phyloP scores from a whole-genome alignment of 768 basidiomycete species.

The Termitomyces eurrhizus region DNA sequence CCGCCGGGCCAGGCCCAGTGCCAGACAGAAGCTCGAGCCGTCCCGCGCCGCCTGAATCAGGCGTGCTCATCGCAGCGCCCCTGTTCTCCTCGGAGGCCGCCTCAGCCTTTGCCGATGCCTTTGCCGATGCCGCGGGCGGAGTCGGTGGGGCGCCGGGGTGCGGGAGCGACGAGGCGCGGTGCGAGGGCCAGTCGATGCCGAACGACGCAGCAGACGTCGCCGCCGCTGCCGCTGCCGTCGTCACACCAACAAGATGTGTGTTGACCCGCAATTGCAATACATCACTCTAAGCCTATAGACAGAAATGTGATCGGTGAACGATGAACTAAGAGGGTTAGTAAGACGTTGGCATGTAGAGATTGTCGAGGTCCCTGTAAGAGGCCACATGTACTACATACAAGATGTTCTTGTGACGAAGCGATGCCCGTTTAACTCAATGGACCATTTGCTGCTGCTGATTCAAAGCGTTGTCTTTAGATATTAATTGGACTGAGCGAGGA shows the following conservation, averaged over 20 bases:
- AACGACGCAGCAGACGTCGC: conserved; percentile 12
- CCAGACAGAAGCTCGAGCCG: conserved; percentile 13
- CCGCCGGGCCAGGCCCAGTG: background rate
- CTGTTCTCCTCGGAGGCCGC: background rate
- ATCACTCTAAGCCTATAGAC: background rate
- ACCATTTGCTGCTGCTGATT: no score
- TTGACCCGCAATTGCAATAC: background rate
- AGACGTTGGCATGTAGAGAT: no score
- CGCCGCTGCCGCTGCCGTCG: no score
- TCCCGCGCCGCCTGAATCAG: conserved; percentile 1
- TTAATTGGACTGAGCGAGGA: no score
- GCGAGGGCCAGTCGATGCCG: conserved; percentile 15
- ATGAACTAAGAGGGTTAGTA: no score
- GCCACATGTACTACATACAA: no score
- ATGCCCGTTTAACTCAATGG: no score
- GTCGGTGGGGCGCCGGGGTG: background rate
- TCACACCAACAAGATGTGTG: no score
- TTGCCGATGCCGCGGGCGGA: background rate
- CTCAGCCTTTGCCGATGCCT: background rate
- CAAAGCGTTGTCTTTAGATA: no score
- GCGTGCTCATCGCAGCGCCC: background rate
- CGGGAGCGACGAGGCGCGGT: background rate
- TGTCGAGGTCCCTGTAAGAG: no score
- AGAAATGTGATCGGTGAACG: no score
- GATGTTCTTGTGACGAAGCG: no score